A percentile compares a stretch with the other conserved stretches of the same genome.
Conservation (phyloP, 805 yeast genomes). For the Saccharomycopsis fermentans region DNA sequence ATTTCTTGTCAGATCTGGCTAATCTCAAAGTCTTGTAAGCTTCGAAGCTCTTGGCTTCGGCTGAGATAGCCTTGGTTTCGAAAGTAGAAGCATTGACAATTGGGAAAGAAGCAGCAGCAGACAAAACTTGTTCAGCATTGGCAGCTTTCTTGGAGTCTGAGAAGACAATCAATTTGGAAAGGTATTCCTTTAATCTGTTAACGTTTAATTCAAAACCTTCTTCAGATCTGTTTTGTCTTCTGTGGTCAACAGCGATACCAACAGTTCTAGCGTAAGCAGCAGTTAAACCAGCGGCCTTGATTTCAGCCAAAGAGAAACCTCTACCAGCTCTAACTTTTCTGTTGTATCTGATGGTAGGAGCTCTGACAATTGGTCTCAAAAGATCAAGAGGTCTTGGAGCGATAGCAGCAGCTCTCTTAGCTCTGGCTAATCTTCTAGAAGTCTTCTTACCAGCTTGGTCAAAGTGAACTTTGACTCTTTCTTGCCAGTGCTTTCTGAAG, state of each 20-base stretch:
- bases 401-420: slow-evolving; percentile 82
- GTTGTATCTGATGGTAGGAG: slow-evolving; percentile 98
- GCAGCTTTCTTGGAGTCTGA: slow-evolving; percentile 81
- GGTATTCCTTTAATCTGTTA: slow-evolving; percentile 93
- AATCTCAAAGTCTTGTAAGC: slow-evolving; percentile 94
- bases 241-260: slow-evolving; percentile 99
- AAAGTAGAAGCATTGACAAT: slow-evolving; percentile 67
- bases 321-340: slow-evolving; percentile 99
- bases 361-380: slow-evolving; percentile 96
- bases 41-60: slow-evolving; percentile 53
- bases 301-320: slow-evolving; percentile 97
- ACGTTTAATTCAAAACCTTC: slow-evolving; percentile 94
- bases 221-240: slow-evolving; percentile 96
- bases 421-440: slow-evolving; percentile 92
- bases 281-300: slow-evolving; percentile 93
- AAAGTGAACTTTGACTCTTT: slow-evolving; percentile 98
- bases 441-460: slow-evolving; percentile 99
- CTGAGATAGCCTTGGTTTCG: slow-evolving; percentile 77
- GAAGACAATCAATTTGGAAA: slow-evolving; percentile 89
- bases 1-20: slow-evolving; percentile 91
- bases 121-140: slow-evolving; percentile 56
- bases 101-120: slow-evolving; percentile 82
- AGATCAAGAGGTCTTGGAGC: slow-evolving; percentile 98
- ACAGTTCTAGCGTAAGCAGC: slow-evolving; percentile 95
- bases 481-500: slow-evolving; percentile 99